These are phyloP conservation scores for Agmasoma carcini DNA, from an alignment of 371 early-diverging fungal genomes.

Conservation along the genomic window DNA sequence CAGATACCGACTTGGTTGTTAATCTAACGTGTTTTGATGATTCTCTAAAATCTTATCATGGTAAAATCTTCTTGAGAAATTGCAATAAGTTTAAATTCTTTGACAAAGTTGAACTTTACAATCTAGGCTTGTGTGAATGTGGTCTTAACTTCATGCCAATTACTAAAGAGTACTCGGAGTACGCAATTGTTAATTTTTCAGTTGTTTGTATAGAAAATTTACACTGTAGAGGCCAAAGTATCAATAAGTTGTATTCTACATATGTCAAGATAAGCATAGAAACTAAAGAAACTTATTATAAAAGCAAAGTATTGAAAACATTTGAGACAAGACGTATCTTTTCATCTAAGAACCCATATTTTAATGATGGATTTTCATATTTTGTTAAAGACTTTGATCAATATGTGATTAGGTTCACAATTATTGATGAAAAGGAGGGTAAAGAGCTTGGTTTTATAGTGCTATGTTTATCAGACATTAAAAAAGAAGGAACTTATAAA, in stretches of 20 bases:
- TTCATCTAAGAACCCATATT: conserved; percentile 44
- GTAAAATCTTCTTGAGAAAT: conserved; percentile 35
- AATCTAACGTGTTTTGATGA: conserved; percentile 19
- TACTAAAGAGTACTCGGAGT: conserved; percentile 13
- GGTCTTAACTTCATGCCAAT: conserved; percentile 20
- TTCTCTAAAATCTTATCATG: conserved; percentile 4
- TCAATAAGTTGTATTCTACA: conserved; percentile 32
- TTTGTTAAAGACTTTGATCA: conserved; percentile 44
- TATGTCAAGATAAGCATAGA: conserved; percentile 33
- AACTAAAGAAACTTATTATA: conserved; percentile 2
- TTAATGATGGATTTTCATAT: conserved; percentile 46
- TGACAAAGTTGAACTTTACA: conserved; percentile 6
- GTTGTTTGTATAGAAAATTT: conserved; percentile 48
- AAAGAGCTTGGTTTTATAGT: conserved; percentile 35
- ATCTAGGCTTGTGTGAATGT: conserved; percentile 2
- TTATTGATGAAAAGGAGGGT: conserved; percentile 35
- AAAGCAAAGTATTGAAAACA: conserved; percentile 33
- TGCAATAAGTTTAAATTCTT: conserved; percentile 16
- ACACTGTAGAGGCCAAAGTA: conserved; percentile 10
- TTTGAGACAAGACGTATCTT: conserved; percentile 44
- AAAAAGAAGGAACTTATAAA: conserved; percentile 11
- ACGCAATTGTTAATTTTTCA: conserved; percentile 42
- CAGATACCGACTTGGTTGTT: conserved; percentile 39
- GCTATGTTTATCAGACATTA: conserved; percentile 31
- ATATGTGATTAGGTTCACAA: conserved; percentile 34